Evolutionary conservation across 257 asterid genomes (phyloP).

Genomic region (Mitragyna speciosa): DNA sequence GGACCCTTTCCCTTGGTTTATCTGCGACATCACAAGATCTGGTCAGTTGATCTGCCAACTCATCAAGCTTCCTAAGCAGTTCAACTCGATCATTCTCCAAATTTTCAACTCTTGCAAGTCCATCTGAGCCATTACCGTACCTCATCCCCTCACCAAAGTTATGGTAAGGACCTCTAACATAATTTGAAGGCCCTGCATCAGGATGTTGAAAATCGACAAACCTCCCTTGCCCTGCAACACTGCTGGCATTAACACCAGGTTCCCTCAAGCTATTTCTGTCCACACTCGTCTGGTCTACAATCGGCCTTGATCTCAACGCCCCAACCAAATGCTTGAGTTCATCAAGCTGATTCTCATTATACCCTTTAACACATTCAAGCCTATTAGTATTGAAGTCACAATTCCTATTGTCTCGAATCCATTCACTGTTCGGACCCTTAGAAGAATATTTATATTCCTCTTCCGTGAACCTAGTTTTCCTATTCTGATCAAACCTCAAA

Average conservation of each 20-base stretch:
- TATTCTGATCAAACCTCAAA: slow-evolving; percentile 24
- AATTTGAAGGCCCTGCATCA: slow-evolving; percentile 62
- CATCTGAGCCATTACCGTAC: slow-evolving; percentile 47
- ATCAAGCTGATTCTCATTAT: slow-evolving; percentile 26
- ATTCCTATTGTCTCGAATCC: slow-evolving; percentile 33
- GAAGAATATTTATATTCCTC: slow-evolving; percentile 29
- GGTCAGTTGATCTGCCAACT: slow-evolving; percentile 66
- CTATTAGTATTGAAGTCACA: slow-evolving; percentile 33
- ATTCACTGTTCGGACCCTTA: slow-evolving; percentile 28
- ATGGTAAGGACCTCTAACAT: slow-evolving; percentile 44
- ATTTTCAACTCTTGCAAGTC: slow-evolving; percentile 50
- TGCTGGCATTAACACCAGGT: slow-evolving; percentile 30
- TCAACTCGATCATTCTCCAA: slow-evolving; percentile 74
- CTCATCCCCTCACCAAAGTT: slow-evolving; percentile 46
- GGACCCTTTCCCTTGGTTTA: slow-evolving; percentile 48
- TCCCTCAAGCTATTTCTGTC: slow-evolving; percentile 32
- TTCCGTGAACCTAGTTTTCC: slow-evolving; percentile 35
- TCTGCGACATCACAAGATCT: slow-evolving; percentile 59
- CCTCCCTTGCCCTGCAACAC: slow-evolving; percentile 41
- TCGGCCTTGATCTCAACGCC: slow-evolving; percentile 48
- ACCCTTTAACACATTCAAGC: slow-evolving; percentile 33
- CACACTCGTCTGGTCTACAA: slow-evolving; percentile 30
- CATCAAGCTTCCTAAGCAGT: slow-evolving; percentile 77
- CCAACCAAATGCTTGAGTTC: slow-evolving; percentile 42
- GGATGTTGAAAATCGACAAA: slow-evolving; percentile 37